A percentile compares a stretch with the other conserved stretches of the same genome.
Evolutionary conservation across 2,329 filamentous ascomycete species (phyloP).

Genomic region (Fusarium sambucinum): DNA sequence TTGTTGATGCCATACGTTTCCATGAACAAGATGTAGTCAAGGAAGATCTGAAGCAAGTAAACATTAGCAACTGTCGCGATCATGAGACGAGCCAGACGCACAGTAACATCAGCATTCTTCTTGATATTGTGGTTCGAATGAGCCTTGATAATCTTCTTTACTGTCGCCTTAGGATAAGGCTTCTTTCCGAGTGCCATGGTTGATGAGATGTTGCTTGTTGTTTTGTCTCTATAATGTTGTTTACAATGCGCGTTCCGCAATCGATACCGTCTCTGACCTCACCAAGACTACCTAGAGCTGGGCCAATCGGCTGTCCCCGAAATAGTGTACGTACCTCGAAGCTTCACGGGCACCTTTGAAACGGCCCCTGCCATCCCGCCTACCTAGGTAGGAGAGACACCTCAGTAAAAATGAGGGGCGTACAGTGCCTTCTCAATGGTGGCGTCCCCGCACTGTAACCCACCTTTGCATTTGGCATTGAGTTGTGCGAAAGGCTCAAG

Average conservation of each 20-base stretch:
- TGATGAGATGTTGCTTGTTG: slow-evolving; percentile 19
- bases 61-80: slow-evolving; percentile 44
- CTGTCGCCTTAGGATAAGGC: slow-evolving; percentile 83
- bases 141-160: slow-evolving; percentile 92
- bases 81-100: slow-evolving; percentile 56
- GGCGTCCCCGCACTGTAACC: slow-evolving; percentile 42
- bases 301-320: slow-evolving; percentile 46
- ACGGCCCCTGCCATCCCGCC: background rate
- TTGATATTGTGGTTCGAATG: slow-evolving; percentile 83
- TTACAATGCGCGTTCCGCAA: slow-evolving; percentile 43
- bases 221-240: slow-evolving; percentile 40
- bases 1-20: slow-evolving; percentile 60
- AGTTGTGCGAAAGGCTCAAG: slow-evolving; percentile 34
- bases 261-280: slow-evolving; percentile 40
- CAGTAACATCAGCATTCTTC: slow-evolving; percentile 88
- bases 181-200: slow-evolving; percentile 68
- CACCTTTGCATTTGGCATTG: slow-evolving; percentile 40
- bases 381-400: background rate
- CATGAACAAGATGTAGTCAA: slow-evolving; percentile 88
- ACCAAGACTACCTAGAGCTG: slow-evolving; percentile 21
- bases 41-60: slow-evolving; percentile 74
- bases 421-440: slow-evolving; percentile 30
- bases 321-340: slow-evolving; percentile 35
- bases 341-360: slow-evolving; percentile 12
- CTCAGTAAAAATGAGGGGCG: slow-evolving; percentile 33